Evolutionary conservation across 73 alveolate genomes (phyloP).

Genomic region (Vitrella brassicaformis): DNA sequence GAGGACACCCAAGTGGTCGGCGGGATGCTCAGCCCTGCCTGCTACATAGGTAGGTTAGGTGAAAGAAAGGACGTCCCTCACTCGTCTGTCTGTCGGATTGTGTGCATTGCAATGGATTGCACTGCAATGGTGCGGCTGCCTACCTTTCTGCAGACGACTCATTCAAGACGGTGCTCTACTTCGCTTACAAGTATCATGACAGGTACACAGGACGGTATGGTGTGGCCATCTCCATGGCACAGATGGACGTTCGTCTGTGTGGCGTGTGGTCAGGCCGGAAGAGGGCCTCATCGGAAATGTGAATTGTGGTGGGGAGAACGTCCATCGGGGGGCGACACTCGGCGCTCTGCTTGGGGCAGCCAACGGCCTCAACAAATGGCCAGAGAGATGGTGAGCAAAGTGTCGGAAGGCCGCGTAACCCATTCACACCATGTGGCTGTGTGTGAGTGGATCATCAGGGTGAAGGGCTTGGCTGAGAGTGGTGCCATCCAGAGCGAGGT

Average conservation of each 20-base stretch:
- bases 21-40: not conserved
- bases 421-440: no score
- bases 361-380: not conserved
- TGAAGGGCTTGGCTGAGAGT: no score
- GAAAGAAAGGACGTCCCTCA: no score
- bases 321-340: constrained; percentile 1
- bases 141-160: no score
- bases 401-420: no score
- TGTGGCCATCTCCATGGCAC: not conserved
- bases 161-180: not conserved
- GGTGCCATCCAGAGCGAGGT: no score
- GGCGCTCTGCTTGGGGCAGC: constrained; percentile 5
- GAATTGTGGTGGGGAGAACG: constrained; percentile 2
- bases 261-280: not conserved
- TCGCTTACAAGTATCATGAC: not conserved
- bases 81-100: no score
- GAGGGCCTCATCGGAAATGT: constrained; percentile 1
- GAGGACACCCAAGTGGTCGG: not conserved
- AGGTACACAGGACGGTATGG: not conserved
- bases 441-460: no score
- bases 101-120: no score
- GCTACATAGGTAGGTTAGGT: not conserved
- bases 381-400: not conserved
- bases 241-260: not conserved
- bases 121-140: no score